Evolutionary conservation across 106 monocot species (phyloP).

Genomic region (Hemerocallis citrina): DNA sequence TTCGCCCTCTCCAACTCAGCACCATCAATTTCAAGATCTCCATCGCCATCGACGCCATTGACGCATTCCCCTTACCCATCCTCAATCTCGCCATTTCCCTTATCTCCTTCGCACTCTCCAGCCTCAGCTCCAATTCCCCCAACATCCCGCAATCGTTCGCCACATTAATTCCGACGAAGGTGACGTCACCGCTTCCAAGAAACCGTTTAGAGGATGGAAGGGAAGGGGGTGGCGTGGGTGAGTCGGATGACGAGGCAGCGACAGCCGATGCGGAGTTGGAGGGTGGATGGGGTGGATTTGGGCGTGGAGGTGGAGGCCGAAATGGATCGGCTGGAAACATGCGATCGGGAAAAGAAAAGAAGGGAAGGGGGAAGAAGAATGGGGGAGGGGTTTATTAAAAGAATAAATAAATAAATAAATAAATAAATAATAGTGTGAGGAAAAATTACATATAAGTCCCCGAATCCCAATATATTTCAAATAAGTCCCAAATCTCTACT

Average conservation of each 20-base stretch:
- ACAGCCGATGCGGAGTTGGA: constrained; percentile 51
- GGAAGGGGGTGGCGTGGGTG: constrained; percentile 33
- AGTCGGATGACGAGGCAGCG: constrained; percentile 53
- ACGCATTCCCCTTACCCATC: constrained; percentile 6
- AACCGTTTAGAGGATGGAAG: constrained; percentile 22
- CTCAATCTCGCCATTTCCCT: constrained; percentile 19
- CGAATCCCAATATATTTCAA: too few species aligned
- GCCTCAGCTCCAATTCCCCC: constrained; percentile 22
- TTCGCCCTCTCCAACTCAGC: not conserved
- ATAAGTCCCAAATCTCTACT: too few species aligned
- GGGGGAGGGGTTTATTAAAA: too few species aligned
- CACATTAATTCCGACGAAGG: constrained; percentile 39
- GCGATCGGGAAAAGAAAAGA: too few species aligned
- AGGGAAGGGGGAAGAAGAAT: too few species aligned
- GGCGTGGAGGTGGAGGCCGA: too few species aligned
- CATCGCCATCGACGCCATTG: not conserved
- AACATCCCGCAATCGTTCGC: constrained; percentile 16
- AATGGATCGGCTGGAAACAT: too few species aligned
- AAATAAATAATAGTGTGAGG: too few species aligned
- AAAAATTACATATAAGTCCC: too few species aligned
- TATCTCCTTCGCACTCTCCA: constrained; percentile 23
- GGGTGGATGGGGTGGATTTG: constrained; percentile 23
- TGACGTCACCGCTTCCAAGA: constrained; percentile 17
- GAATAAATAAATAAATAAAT: too few species aligned
- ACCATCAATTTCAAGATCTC: not conserved